These are phyloP conservation scores for Dictyostelium capitatum DNA, from an alignment of 78 protist genomes.

Conservation along the genomic window DNA sequence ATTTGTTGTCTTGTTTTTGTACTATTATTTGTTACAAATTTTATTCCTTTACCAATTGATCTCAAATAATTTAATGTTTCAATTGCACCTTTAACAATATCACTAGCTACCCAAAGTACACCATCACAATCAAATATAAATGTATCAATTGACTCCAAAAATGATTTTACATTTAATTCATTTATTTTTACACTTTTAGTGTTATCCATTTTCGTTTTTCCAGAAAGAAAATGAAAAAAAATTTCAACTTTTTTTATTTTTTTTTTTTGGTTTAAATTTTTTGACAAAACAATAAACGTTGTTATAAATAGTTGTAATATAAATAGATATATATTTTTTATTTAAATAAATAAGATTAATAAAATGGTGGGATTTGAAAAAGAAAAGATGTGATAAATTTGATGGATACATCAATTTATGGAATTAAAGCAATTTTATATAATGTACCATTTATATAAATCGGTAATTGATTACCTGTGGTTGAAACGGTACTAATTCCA, in stretches of 20 bases:
- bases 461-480: background rate
- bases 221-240: background rate
- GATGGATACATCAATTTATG: too few relatives aligned
- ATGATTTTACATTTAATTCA: background rate
- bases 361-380: background rate
- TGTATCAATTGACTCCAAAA: constrained; percentile 38
- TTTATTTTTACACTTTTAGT: background rate
- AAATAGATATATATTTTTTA: too few relatives aligned
- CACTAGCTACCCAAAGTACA: constrained; percentile 13
- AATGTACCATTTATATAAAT: constrained; percentile 7
- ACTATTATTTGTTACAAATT: constrained; percentile 66
- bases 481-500: background rate
- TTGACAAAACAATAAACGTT: too few relatives aligned
- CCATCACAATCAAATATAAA: constrained; percentile 78
- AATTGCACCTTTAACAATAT: constrained; percentile 21
- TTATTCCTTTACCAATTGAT: constrained; percentile 24
- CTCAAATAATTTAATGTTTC: constrained; percentile 21
- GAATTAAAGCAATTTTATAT: constrained; percentile 7
- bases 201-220: too few relatives aligned
- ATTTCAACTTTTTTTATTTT: background rate
- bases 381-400: too few relatives aligned
- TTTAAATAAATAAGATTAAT: too few relatives aligned
- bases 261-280: too few relatives aligned
- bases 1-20: constrained; percentile 60
- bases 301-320: too few relatives aligned